These are phyloP conservation scores for Panellus pusillus DNA, from an alignment of 768 basidiomycete species.

Conservation along the genomic window DNA sequence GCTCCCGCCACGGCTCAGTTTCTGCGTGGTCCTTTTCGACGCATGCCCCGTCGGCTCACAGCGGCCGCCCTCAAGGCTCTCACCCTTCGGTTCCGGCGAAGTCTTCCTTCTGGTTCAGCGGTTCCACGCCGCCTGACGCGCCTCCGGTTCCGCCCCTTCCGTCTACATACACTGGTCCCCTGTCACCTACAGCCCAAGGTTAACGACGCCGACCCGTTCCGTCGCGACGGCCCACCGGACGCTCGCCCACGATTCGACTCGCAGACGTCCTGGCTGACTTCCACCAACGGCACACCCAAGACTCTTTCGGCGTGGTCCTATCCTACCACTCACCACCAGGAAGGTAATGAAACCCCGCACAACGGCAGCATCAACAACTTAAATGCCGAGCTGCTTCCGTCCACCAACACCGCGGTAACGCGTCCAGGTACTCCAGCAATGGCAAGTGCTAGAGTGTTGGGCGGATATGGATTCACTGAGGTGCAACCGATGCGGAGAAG, in stretches of 20 bases:
- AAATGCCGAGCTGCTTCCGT: conserved; percentile 40
- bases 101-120: conserved; percentile 65
- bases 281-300: conserved; percentile 54
- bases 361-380: conserved; percentile 43
- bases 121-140: conserved; percentile 44
- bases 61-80: conserved; percentile 32
- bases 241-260: conserved; percentile 56
- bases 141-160: conserved; percentile 76
- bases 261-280: conserved; percentile 75
- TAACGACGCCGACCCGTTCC: conserved; percentile 63
- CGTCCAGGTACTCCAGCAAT: conserved; percentile 55
- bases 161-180: conserved; percentile 48
- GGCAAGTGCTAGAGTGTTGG: conserved; percentile 61
- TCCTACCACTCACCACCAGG: conserved; percentile 44
- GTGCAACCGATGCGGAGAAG: conserved; percentile 51
- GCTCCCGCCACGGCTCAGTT: conserved; percentile 55
- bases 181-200: conserved; percentile 42
- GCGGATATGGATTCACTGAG: conserved; percentile 65
- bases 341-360: conserved; percentile 28
- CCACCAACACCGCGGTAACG: conserved; percentile 34
- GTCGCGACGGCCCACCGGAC: conserved; percentile 45
- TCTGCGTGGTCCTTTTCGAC: conserved; percentile 78
- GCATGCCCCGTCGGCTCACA: conserved; percentile 41
- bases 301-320: conserved; percentile 71
- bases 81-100: conserved; percentile 50